A percentile compares a stretch with the other conserved stretches of the same genome.
phyloP scores from a whole-genome alignment of 2,329 filamentous ascomycete species.

The Penicillium sp. region DNA sequence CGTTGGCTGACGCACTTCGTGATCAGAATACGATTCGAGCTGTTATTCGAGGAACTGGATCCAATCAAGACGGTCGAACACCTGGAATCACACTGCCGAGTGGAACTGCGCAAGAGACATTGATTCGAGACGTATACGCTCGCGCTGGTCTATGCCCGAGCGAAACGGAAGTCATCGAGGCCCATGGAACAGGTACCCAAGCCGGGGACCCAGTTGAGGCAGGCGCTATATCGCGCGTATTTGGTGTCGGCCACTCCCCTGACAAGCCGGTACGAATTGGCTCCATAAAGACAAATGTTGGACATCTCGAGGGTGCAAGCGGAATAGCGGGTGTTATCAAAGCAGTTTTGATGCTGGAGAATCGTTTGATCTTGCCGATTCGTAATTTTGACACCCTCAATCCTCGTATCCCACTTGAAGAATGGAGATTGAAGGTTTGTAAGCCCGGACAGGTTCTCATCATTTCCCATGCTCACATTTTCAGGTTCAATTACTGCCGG shows the following conservation, averaged over 20 bases:
- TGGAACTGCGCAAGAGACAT: slow-evolving; percentile 2
- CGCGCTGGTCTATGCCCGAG: slow-evolving; percentile 19
- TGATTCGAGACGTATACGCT: slow-evolving; percentile 11
- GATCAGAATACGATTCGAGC: slow-evolving; percentile 46
- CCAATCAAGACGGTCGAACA: slow-evolving; percentile 20
- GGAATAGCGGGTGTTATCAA: slow-evolving; percentile 41
- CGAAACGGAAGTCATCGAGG: slow-evolving; percentile 16
- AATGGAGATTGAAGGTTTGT: slow-evolving; percentile 38
- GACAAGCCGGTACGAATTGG: slow-evolving; percentile 20
- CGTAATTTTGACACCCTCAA: slow-evolving; percentile 43
- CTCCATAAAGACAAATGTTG: slow-evolving; percentile 25
- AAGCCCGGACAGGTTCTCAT: not conserved
- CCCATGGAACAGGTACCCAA: slow-evolving; percentile 21
- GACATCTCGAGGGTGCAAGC: slow-evolving; percentile 29
- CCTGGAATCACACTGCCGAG: slow-evolving; percentile 10
- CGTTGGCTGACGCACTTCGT: slow-evolving; percentile 40
- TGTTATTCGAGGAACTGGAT: slow-evolving; percentile 42
- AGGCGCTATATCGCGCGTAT: slow-evolving; percentile 1
- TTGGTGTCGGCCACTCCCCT: not conserved
- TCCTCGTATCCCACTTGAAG: slow-evolving; percentile 32
- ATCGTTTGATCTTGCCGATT: slow-evolving; percentile 46
- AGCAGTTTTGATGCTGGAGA: slow-evolving; percentile 44
- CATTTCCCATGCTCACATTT: slow-evolving; percentile 1
- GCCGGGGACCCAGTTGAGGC: slow-evolving; percentile 19
- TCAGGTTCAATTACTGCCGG: slow-evolving; percentile 7